Base-by-base conservation (phyloP, 2,329 filamentous ascomycete species). In the Biscogniauxia mediterranea region DNA sequence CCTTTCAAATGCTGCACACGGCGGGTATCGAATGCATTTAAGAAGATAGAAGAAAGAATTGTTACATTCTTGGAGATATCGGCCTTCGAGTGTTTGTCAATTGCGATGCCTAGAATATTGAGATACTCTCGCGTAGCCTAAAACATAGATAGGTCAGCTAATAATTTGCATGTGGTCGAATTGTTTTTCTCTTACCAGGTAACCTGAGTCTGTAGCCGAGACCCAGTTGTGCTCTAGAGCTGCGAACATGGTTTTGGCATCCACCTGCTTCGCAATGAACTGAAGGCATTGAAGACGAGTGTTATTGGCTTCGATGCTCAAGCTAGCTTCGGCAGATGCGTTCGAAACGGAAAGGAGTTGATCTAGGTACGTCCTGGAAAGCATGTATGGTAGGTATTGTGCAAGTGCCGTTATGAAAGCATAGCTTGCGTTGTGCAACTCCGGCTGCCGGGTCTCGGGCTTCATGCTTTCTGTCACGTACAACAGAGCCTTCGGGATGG, bases 331-430 rank as follows among this genome's bases (percentile, higher is more conserved):
- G 17, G 91, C 88, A 54, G 92, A 95, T 55, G 82, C 80, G 73
- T 89, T 90, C 5, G 92, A 93, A 11, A 91, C 82, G 15, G 82
- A 78, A 25, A 98, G 77, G 54, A 96, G 83, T 55, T 84, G 85
- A 64, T 91, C 87, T 11, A 98, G 77, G 68, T 94, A 89, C 5
- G 84, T 81, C 1, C 85, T 86, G 11, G 92, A 92, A 63, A 98
- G 81, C 87, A 98, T 96, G 77, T 91, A 97, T 0, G 94, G 92
- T 25, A 98, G 79, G 68, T 95, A 87, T 67, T 95, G 89, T 13
- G 94, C 85, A 52, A 97, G 81, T 7, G 92, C 85, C 54, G 88
- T 89, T 63, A 97, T 81, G 61, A 98, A 87, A 0, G 91, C 85
- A 75, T 91, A 97, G 8, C 88, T 86, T 2, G 94, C 92, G 69